Evolutionary conservation across 2,329 filamentous ascomycete species (phyloP).

Genomic region (Monosporascus sp.): DNA sequence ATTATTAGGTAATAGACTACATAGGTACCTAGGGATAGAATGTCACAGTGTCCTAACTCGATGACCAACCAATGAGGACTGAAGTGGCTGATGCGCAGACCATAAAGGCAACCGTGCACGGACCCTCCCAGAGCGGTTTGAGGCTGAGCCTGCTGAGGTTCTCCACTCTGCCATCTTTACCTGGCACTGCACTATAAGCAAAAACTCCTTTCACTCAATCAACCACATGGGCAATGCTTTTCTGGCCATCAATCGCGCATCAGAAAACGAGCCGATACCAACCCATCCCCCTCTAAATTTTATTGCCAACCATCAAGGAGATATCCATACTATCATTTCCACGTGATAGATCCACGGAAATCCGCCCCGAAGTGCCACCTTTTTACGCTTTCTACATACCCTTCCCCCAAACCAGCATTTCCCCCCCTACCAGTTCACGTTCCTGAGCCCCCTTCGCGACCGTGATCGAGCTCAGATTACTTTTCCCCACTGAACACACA

Average conservation of each 20-base stretch:
- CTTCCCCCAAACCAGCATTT: neutral
- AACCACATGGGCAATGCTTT: conserved; percentile 13
- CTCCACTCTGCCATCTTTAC: too few species aligned
- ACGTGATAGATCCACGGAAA: conserved; percentile 49
- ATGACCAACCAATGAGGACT: too few species aligned
- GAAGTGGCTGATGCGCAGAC: too few species aligned
- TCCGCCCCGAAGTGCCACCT: conserved; percentile 32
- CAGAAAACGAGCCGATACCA: conserved; percentile 45
- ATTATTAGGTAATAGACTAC: too few species aligned
- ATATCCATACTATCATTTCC: conserved; percentile 45
- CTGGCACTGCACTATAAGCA: neutral
- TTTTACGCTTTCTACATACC: conserved; percentile 16
- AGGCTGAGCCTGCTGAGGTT: too few species aligned
- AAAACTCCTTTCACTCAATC: conserved; percentile 1
- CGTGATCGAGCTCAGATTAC: neutral
- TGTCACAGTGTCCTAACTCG: too few species aligned
- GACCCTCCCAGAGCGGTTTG: too few species aligned
- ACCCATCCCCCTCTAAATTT: conserved; percentile 52
- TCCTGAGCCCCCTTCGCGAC: neutral
- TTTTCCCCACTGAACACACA: neutral
- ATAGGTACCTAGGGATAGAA: too few species aligned
- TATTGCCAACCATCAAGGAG: conserved; percentile 55
- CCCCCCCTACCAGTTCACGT: conserved; percentile 4
- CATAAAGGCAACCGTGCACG: too few species aligned
- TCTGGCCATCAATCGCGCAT: conserved; percentile 51